phyloP scores from a whole-genome alignment of 371 early-diverging fungal genomes.

The Mortierella sp. region DNA sequence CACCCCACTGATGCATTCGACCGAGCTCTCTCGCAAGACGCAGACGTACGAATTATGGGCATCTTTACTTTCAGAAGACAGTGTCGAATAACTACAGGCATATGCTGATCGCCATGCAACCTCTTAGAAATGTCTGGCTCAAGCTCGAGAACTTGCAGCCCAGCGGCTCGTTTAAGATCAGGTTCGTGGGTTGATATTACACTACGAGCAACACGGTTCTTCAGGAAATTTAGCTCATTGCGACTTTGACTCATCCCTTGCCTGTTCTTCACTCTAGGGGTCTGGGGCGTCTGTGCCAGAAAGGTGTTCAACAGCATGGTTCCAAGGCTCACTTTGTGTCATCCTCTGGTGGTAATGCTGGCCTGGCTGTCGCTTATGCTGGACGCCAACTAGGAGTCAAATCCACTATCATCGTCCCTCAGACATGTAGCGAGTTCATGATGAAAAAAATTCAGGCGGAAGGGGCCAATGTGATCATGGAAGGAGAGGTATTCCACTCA shows the following conservation, averaged over 20 bases:
- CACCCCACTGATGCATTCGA: slow-evolving; percentile 60
- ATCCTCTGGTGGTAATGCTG: slow-evolving; percentile 76
- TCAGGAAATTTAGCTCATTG: too few relatives aligned
- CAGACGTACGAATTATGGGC: slow-evolving; percentile 43
- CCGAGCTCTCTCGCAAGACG: slow-evolving; percentile 56
- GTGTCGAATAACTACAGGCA: not conserved
- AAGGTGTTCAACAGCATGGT: slow-evolving; percentile 62
- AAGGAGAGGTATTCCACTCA: slow-evolving; percentile 59
- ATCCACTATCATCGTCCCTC: slow-evolving; percentile 71
- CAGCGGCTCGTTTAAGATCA: slow-evolving; percentile 79
- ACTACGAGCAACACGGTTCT: too few relatives aligned
- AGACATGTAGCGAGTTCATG: slow-evolving; percentile 59
- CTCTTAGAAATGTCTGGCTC: slow-evolving; percentile 70
- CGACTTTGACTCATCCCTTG: not conserved
- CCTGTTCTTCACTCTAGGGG: slow-evolving; percentile 57
- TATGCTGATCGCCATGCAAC: too few relatives aligned
- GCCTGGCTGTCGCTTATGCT: slow-evolving; percentile 76
- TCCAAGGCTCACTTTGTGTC: slow-evolving; percentile 66
- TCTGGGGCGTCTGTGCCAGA: slow-evolving; percentile 70
- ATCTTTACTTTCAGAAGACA: not conserved
- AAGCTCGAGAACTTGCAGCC: slow-evolving; percentile 82
- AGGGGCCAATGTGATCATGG: slow-evolving; percentile 67
- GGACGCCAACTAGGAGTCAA: slow-evolving; percentile 69
- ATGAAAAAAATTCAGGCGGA: slow-evolving; percentile 68
- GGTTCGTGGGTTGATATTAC: slow-evolving; percentile 41